Evolutionary conservation across 1,139 yeast species (phyloP), one percentile per base, ranked within the genome.

Genomic region (Yamadazyma siamensis): DNA sequence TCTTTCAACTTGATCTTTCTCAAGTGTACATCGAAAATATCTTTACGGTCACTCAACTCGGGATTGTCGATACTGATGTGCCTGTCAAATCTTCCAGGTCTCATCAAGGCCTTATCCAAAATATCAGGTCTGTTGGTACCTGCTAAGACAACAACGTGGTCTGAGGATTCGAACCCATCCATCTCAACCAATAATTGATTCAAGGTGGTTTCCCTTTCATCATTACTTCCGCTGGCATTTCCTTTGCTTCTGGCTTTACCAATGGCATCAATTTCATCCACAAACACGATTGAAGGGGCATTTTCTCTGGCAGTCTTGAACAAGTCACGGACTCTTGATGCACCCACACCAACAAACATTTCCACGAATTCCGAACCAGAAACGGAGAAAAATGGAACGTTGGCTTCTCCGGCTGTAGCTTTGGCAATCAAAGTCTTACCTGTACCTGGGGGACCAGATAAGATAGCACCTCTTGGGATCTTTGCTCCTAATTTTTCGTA

Each of bases 361-460:
- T 91, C 98, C 12, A 91, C 95, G 46, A 91, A 91, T 54, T 91
- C 97, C n/a, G 97, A 88, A 45, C 97, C 98, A 5, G 95, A 85
- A 9, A 91, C 97, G 11, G 95, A 83, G 44, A 78, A 77, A 52
- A 91, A 91, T 23, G 98, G 97, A 26, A 91, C 98, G 29, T 91
- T 95, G 0, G 97, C 97, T 59, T 91, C 98, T 42, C 98, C 98
- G 1, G 98, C 98, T 25, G 97, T 91, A 4, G 98, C 98, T 56
- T 86, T 89, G n/a, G 98, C 98, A 36, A 91, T 66, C 41, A 91
- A 66, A 1, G 98, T 91, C 59, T 91, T 91, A 80, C 98, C 98
- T 6, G 98, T 91, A 70, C 98, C 98, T 29, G 98, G 98, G n/a
- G 97, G 96, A 37, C 98, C 98, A 10, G 95, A 85, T 38, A 94